Evolutionary conservation across 2,329 filamentous ascomycete genomes (phyloP), one percentile per base, ranked within the genome.

Genomic region (Alternaria postmessia): DNA sequence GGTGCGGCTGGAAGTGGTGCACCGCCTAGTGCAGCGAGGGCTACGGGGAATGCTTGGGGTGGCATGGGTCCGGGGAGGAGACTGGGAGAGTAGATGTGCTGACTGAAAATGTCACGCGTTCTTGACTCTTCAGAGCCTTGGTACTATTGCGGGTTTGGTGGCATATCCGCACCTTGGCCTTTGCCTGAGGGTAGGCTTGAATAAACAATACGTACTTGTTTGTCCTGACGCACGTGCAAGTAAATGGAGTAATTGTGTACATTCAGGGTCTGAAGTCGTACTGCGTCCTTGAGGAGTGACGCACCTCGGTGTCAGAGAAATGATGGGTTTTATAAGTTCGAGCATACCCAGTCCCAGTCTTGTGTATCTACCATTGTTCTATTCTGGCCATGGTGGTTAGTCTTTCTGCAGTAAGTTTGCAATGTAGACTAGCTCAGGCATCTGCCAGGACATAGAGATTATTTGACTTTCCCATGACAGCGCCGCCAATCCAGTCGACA

Each of bases 51-150:
- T 16, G 26, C 52, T n/a, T 72, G 70, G 54, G 60, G 67, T 55
- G 63, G 57, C n/a, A 61, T 69, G 57, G 76, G 74, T 1, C 75
- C 75, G 42, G 76, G 76, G 11, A 67, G 74, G 7, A 66, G 76
- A 5, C 67, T 78, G 22, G 76, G 73, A 57, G 59, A 66, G 18
- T 68, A 61, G 53, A 41, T 5, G 12, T 39, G 38, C 20, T 12
- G 42, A 36, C 58, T 60, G 59, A 9, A 44, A 62, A 64, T 49
- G 56, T 56, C 46, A 22, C 44, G 28, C 30, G 6, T 24, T n/a
- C 20, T 7, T 41, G 16, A 12, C 54, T 11, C 7, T 8, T 12
- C 24, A 8, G 46, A n/a, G 30, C 28, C n/a, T 24, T 9, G 18
- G 32, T 49, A 8, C n/a, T 18, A 0, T n/a, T 38, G 46, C n/a